phyloP scores from a whole-genome alignment of 495 filamentous ascomycete species.

The Penicillium parvum region DNA sequence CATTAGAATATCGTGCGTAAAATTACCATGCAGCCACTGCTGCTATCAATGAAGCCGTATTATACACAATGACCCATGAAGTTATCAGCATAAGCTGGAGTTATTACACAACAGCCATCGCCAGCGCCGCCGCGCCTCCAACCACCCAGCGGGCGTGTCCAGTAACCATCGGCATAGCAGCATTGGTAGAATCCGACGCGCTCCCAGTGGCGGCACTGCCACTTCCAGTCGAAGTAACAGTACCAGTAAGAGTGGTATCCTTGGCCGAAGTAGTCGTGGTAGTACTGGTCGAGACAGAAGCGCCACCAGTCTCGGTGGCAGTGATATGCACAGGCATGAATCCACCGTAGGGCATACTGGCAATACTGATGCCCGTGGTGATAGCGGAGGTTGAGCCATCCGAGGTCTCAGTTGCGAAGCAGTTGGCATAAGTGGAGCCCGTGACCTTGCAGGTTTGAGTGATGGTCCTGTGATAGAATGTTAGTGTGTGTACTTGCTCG shows the following conservation, averaged over 20 bases:
- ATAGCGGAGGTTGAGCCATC: not conserved
- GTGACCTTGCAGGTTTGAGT: constrained; percentile 1
- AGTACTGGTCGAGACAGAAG: constrained; percentile 2
- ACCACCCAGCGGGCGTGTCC: constrained; percentile 14
- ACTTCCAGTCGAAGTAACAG: constrained; percentile 1
- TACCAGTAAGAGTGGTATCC: not conserved
- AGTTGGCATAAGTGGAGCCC: not conserved
- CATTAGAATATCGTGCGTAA: too few relatives aligned
- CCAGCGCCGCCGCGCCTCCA: constrained; percentile 14
- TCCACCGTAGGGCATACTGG: constrained; percentile 3
- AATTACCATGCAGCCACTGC: too few relatives aligned
- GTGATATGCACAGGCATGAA: constrained; percentile 11
- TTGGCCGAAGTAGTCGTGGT: not conserved
- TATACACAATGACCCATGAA: too few relatives aligned
- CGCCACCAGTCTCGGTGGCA: constrained; percentile 9
- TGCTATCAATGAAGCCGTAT: too few relatives aligned
- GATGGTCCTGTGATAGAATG: constrained; percentile 1
- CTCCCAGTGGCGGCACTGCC: constrained; percentile 1
- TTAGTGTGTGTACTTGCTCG: not conserved
- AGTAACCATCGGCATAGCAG: constrained; percentile 12
- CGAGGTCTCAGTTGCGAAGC: not conserved
- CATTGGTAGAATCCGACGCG: not conserved
- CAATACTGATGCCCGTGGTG: not conserved
- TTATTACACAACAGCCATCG: constrained; percentile 1
- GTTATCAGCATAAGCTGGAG: too few relatives aligned